A percentile compares a stretch with the other conserved stretches of the same genome.
Conservation (phyloP, 768 basidiomycete species). For the Phallus indusiatus region DNA sequence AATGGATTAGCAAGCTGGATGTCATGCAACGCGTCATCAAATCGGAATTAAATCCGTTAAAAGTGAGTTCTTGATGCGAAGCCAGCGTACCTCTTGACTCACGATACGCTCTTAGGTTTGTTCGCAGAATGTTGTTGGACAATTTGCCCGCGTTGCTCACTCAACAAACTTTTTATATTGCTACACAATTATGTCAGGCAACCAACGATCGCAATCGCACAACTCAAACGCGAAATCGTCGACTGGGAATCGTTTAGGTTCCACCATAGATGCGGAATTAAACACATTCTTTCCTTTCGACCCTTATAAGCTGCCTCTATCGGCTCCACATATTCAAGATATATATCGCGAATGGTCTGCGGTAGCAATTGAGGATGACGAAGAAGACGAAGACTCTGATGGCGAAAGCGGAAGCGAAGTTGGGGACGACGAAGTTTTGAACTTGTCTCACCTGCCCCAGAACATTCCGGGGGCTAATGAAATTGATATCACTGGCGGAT, state of each 20-base stretch:
- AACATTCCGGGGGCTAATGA: constrained; percentile 8
- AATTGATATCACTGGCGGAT: constrained; percentile 34
- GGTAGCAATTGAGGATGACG: constrained; percentile 66
- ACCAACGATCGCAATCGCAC: constrained; percentile 52
- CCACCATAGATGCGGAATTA: constrained; percentile 51
- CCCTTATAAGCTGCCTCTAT: constrained; percentile 84
- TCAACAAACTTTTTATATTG: constrained; percentile 90
- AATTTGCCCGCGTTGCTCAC: constrained; percentile 90
- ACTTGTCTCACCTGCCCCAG: constrained; percentile 1
- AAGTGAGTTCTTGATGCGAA: constrained; percentile 36
- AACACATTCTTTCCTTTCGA: constrained; percentile 98
- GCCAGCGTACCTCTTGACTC: too few species aligned
- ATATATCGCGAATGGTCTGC: constrained; percentile 88
- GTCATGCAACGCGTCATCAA: constrained; percentile 72
- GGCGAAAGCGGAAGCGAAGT: constrained; percentile 39
- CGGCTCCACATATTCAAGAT: constrained; percentile 63
- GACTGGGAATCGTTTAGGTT: constrained; percentile 10
- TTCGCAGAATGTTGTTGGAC: constrained; percentile 79
- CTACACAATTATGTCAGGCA: constrained; percentile 85
- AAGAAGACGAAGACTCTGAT: constrained; percentile 58
- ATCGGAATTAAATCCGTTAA: constrained; percentile 82
- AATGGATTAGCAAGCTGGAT: constrained; percentile 80
- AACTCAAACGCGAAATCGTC: constrained; percentile 19
- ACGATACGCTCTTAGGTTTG: constrained; percentile 77
- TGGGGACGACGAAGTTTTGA: constrained; percentile 19